Conservation (phyloP, 192 early-diverging fungal species). For the Coemansia sp. region DNA sequence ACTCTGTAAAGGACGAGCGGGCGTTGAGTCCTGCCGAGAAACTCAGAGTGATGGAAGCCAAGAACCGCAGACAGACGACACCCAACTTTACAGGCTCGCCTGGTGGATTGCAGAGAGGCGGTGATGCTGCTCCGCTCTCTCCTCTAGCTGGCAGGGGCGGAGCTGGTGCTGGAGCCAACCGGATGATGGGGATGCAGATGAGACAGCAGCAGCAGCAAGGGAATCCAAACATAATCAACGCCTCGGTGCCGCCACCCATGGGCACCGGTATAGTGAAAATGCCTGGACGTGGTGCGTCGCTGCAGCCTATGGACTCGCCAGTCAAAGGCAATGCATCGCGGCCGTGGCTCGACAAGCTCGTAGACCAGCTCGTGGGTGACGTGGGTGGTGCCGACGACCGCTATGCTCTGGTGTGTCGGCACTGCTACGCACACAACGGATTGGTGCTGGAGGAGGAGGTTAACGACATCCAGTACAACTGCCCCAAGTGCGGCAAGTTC, state of each 20-base stretch:
- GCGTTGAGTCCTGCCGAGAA: background rate
- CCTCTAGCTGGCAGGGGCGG: slow-evolving; percentile 4
- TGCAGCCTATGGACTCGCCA: slow-evolving; percentile 6
- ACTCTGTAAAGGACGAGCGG: slow-evolving; percentile 54
- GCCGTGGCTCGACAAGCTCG: slow-evolving; percentile 86
- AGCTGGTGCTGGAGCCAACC: background rate
- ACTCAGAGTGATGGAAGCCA: slow-evolving; percentile 14
- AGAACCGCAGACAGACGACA: slow-evolving; percentile 39
- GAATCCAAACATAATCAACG: background rate
- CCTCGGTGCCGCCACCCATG: background rate
- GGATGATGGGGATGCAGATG: background rate
- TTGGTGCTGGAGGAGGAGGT: slow-evolving; percentile 80
- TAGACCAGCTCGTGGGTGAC: slow-evolving; percentile 91
- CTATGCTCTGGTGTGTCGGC: slow-evolving; percentile 90
- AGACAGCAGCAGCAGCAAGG: background rate
- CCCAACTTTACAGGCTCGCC: slow-evolving; percentile 64
- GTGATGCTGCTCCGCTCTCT: slow-evolving; percentile 60
- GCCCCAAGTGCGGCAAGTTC: slow-evolving; percentile 51
- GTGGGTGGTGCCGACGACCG: slow-evolving; percentile 77
- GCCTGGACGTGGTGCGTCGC: slow-evolving; percentile 7
- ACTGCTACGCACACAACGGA: slow-evolving; percentile 92
- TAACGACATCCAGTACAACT: slow-evolving; percentile 58
- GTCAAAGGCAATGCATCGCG: slow-evolving; percentile 7
- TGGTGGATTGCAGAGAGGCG: slow-evolving; percentile 70
- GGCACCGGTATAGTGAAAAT: slow-evolving; percentile 27